phyloP scores from a whole-genome alignment of 768 basidiomycete species.

The Naematelia aurantialba region DNA sequence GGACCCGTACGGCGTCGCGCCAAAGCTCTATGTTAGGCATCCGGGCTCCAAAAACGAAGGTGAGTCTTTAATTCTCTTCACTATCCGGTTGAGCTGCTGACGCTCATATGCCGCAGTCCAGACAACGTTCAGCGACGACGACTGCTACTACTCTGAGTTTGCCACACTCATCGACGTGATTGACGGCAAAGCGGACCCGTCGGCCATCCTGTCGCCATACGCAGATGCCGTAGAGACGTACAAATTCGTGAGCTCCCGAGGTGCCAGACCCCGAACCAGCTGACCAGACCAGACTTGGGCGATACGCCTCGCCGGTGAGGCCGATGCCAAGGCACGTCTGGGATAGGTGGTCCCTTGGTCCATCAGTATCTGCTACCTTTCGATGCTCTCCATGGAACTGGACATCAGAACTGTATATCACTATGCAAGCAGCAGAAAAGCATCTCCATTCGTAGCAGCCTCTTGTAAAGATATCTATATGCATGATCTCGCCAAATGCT shows the following conservation, averaged over 20 bases:
- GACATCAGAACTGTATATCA: too few species aligned
- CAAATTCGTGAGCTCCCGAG: conserved; percentile 22
- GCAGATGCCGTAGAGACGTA: conserved; percentile 31
- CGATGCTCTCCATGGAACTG: too few species aligned
- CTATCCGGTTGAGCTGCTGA: background rate
- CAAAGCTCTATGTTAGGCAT: conserved; percentile 73
- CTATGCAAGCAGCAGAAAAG: too few species aligned
- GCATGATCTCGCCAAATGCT: too few species aligned
- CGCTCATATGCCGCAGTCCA: conserved; percentile 8
- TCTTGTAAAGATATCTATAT: too few species aligned
- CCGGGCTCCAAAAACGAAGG: conserved; percentile 56
- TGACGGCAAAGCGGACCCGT: conserved; percentile 20
- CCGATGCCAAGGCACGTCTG: conserved; percentile 6
- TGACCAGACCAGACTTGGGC: conserved; percentile 22
- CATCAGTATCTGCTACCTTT: too few species aligned
- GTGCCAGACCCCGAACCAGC: background rate
- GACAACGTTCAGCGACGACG: conserved; percentile 31
- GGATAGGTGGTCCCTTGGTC: background rate
- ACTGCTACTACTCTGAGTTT: conserved; percentile 25
- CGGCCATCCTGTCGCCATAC: conserved; percentile 23
- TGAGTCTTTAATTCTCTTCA: conserved; percentile 4
- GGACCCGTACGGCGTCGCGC: conserved; percentile 87
- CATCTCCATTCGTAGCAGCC: too few species aligned
- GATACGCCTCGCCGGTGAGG: conserved; percentile 23
- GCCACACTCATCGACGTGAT: conserved; percentile 26